Percentiles rank a stretch among this genome's conserved stretches.
Evolutionary conservation across 2,329 filamentous ascomycete genomes (phyloP).

Genomic region (Rugonectria rugulosa): DNA sequence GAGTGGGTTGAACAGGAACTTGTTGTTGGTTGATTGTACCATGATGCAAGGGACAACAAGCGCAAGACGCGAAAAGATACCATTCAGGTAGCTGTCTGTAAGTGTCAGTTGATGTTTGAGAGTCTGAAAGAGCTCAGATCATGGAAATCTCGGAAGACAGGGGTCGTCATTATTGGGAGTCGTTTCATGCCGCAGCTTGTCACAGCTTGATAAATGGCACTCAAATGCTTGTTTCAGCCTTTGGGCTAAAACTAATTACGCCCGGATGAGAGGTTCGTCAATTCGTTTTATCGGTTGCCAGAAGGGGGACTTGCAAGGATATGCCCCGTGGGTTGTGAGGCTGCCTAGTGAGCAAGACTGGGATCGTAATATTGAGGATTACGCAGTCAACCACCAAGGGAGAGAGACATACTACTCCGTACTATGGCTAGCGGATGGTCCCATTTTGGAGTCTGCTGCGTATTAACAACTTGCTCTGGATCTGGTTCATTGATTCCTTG

Average conservation of each 20-base stretch:
- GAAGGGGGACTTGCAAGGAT: no score
- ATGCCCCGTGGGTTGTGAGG: no score
- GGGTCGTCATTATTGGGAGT: not conserved
- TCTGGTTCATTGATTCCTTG: no score
- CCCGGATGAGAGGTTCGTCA: slow-evolving; percentile 11
- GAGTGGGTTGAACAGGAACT: not conserved
- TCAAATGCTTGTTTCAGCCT: not conserved
- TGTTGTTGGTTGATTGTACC: no score
- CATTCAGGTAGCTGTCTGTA: no score
- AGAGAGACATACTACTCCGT: not conserved
- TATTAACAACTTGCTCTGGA: no score
- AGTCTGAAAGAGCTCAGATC: no score
- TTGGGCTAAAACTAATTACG: slow-evolving; percentile 8
- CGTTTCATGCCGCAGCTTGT: not conserved
- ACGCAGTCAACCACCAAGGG: slow-evolving; percentile 2
- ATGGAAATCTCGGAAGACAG: no score
- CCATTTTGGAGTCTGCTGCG: slow-evolving; percentile 12
- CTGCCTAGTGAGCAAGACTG: slow-evolving; percentile 1
- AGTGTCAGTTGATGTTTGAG: no score
- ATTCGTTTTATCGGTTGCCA: no score
- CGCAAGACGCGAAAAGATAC: no score
- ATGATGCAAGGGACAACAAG: no score
- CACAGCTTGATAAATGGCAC: not conserved
- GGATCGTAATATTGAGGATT: slow-evolving; percentile 3
- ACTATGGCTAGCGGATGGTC: not conserved